Evolutionary conservation across 73 alveolate genomes (phyloP).

Genomic region (Vitrella brassicaformis): DNA sequence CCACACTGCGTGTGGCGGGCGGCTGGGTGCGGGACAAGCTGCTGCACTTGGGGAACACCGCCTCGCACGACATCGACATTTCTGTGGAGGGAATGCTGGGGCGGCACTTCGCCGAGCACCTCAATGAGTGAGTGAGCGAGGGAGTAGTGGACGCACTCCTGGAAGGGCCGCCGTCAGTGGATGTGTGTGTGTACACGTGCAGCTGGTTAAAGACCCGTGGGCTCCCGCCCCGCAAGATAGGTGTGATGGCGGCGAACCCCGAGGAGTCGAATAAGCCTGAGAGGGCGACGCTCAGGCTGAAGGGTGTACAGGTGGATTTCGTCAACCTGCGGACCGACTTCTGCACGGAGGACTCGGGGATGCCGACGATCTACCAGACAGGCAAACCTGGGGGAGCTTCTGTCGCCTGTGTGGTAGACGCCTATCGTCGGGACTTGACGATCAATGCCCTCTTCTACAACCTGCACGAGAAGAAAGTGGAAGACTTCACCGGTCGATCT

Average conservation of each 20-base stretch:
- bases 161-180: no score
- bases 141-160: no score
- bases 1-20: slow-evolving; percentile 89
- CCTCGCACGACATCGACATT: slow-evolving; percentile 87
- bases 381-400: slow-evolving; percentile 79
- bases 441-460: slow-evolving; percentile 88
- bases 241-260: slow-evolving; percentile 76
- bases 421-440: slow-evolving; percentile 90
- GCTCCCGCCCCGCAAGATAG: slow-evolving; percentile 46
- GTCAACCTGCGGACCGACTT: slow-evolving; percentile 84
- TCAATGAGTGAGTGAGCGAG: slow-evolving; percentile 68
- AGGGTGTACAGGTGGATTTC: slow-evolving; percentile 71
- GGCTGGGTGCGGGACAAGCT: slow-evolving; percentile 99
- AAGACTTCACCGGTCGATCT: slow-evolving; percentile 81
- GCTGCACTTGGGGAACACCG: slow-evolving; percentile 64
- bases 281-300: slow-evolving; percentile 77
- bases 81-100: slow-evolving; percentile 92
- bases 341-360: slow-evolving; percentile 77
- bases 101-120: slow-evolving; percentile 63
- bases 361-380: slow-evolving; percentile 73
- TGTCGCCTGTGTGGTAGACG: no score
- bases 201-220: slow-evolving; percentile 47
- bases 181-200: no score
- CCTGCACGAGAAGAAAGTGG: slow-evolving; percentile 69
- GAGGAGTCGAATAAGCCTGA: slow-evolving; percentile 89